Conservation (phyloP, 345 rosid species). For the Nasturtium officinale region DNA sequence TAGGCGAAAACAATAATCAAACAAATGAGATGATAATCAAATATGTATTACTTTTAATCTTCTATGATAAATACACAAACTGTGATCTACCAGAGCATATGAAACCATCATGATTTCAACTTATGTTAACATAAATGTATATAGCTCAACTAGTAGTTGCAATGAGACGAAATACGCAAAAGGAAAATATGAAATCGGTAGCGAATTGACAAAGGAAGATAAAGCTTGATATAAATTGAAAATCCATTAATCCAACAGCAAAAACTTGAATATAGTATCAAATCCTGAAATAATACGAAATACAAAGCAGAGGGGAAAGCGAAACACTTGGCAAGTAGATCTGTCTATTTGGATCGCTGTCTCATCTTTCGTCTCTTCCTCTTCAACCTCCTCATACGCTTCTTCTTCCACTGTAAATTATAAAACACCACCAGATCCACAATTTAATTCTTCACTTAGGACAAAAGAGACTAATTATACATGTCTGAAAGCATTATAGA, state of each 20-base stretch:
- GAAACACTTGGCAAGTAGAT: not conserved
- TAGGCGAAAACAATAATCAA: no score
- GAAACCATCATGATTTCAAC: not conserved
- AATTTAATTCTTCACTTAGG: not conserved
- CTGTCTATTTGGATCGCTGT: constrained; percentile 50
- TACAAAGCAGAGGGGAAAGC: constrained; percentile 1
- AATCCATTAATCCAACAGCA: constrained; percentile 22
- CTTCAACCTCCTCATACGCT: constrained; percentile 59
- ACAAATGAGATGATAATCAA: no score
- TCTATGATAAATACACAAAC: no score
- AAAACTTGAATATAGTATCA: not conserved
- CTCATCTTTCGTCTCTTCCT: constrained; percentile 60
- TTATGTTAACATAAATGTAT: not conserved
- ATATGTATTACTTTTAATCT: no score
- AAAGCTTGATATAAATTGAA: not conserved
- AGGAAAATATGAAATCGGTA: not conserved
- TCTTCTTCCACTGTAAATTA: constrained; percentile 50
- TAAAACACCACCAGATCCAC: constrained; percentile 7
- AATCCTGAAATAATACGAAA: not conserved
- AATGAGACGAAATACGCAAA: not conserved
- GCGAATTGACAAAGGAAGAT: not conserved
- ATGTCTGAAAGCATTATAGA: not conserved
- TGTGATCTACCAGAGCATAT: no score
- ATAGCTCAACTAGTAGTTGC: not conserved
- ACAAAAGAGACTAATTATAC: not conserved